phyloP scores from a whole-genome alignment of 2,329 filamentous ascomycete species.

The Xylariales sp. region DNA sequence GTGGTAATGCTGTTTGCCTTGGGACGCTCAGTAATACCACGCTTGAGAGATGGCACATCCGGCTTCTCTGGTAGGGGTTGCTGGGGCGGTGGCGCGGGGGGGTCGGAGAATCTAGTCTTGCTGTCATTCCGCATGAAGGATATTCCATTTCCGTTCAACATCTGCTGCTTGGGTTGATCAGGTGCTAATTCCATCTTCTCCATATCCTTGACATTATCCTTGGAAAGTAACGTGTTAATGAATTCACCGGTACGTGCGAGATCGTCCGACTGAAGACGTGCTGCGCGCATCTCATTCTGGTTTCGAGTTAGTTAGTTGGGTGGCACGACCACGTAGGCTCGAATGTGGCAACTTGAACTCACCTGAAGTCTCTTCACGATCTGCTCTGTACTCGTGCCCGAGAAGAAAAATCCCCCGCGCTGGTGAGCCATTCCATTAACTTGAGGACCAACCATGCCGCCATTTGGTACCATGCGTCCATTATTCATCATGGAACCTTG shows the following conservation, averaged over 20 bases:
- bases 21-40: conserved; percentile 70
- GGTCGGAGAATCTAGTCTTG: conserved; percentile 85
- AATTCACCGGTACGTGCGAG: conserved; percentile 79
- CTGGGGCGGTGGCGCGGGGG: conserved; percentile 87
- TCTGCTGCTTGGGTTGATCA: conserved; percentile 42
- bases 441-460: conserved; percentile 43
- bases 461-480: conserved; percentile 54
- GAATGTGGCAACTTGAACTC: conserved; percentile 30
- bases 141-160: conserved; percentile 47
- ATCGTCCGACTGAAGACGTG: conserved; percentile 82
- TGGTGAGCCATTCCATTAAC: conserved; percentile 64
- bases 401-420: conserved; percentile 73
- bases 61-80: conserved; percentile 93
- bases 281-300: conserved; percentile 85
- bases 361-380: conserved; percentile 85
- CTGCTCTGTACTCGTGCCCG: conserved; percentile 87
- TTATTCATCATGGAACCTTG: conserved; percentile 60
- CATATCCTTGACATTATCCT: conserved; percentile 60
- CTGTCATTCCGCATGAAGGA: conserved; percentile 62
- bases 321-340: background rate
- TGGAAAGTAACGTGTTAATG: conserved; percentile 69
- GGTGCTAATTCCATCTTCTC: conserved; percentile 45
- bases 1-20: conserved; percentile 45
- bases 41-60: conserved; percentile 70
- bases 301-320: background rate